Evolutionary conservation across 495 filamentous ascomycete species (phyloP).

Genomic region (Xylaria flabelliformis): DNA sequence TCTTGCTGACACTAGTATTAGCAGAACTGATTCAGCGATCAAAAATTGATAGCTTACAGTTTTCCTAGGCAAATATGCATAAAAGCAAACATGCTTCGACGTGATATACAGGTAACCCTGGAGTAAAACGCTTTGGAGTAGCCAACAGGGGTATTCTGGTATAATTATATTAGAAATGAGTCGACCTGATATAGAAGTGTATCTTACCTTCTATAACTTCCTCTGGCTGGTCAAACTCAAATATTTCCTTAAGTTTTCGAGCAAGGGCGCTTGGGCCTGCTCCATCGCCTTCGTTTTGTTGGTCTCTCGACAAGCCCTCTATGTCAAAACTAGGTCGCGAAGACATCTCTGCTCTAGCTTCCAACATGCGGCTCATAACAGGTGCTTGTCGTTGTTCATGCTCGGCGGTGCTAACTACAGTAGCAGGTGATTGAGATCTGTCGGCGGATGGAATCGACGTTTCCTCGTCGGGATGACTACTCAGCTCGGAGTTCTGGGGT

Average conservation of each 20-base stretch:
- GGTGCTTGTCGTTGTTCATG: constrained; percentile 59
- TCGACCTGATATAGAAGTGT: background rate
- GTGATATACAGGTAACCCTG: constrained; percentile 99
- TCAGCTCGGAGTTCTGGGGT: constrained; percentile 32
- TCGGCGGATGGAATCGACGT: constrained; percentile 23
- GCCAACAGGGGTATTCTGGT: constrained; percentile 90
- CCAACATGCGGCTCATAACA: constrained; percentile 81
- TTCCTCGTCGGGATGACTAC: constrained; percentile 28
- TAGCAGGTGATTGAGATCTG: constrained; percentile 28
- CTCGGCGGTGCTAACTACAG: constrained; percentile 42
- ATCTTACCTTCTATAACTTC: constrained; percentile 76
- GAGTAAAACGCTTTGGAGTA: constrained; percentile 89
- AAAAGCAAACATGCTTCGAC: constrained; percentile 91
- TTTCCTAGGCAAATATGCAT: constrained; percentile 94
- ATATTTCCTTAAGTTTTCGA: constrained; percentile 82
- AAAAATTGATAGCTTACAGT: constrained; percentile 57
- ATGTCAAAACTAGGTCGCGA: constrained; percentile 60
- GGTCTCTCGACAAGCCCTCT: constrained; percentile 48
- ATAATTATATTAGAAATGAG: background rate
- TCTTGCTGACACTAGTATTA: constrained; percentile 61
- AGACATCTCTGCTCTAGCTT: constrained; percentile 74
- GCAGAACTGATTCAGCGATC: constrained; percentile 26
- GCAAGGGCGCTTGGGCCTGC: constrained; percentile 60
- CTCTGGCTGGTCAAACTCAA: constrained; percentile 81
- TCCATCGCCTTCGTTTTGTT: constrained; percentile 45